These are phyloP conservation scores for Rosa chinensis DNA, from an alignment of 306 rosid species.

Conservation along the genomic window DNA sequence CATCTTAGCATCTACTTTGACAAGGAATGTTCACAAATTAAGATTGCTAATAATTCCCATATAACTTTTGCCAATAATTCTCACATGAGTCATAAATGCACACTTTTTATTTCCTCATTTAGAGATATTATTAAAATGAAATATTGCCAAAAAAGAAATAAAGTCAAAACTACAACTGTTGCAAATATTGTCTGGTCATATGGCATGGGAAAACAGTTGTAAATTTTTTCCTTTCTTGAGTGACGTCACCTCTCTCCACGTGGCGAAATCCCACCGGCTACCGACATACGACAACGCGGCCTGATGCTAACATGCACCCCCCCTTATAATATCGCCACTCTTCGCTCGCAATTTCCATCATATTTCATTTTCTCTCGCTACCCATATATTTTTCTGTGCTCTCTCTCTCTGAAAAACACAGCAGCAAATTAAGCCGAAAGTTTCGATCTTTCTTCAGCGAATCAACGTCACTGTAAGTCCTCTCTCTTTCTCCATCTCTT, in stretches of 20 bases:
- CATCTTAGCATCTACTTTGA: no score
- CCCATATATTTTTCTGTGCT: no score
- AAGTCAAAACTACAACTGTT: not conserved
- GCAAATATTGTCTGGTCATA: not conserved
- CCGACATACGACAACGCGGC: conserved; percentile 51
- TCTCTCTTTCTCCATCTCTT: not conserved
- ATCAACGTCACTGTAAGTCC: conserved; percentile 26
- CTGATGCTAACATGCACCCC: conserved; percentile 41
- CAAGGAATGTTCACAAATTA: no score
- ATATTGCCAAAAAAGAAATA: not conserved
- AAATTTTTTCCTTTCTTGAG: no score
- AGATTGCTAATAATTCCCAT: not conserved
- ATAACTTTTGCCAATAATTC: not conserved
- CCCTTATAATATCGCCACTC: not conserved
- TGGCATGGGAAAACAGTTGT: no score
- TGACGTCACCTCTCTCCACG: conserved; percentile 25
- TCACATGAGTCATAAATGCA: not conserved
- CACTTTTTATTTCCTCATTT: not conserved
- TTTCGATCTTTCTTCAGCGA: conserved; percentile 29
- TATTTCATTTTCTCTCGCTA: not conserved
- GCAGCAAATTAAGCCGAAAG: conserved; percentile 18
- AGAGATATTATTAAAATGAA: not conserved
- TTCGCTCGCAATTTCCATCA: not conserved
- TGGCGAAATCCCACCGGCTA: conserved; percentile 28
- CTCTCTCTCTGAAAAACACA: not conserved